Evolutionary conservation across 1,139 yeast genomes (phyloP), one percentile per base, ranked within the genome.

Genomic region (Pichia sorboxylosa): DNA sequence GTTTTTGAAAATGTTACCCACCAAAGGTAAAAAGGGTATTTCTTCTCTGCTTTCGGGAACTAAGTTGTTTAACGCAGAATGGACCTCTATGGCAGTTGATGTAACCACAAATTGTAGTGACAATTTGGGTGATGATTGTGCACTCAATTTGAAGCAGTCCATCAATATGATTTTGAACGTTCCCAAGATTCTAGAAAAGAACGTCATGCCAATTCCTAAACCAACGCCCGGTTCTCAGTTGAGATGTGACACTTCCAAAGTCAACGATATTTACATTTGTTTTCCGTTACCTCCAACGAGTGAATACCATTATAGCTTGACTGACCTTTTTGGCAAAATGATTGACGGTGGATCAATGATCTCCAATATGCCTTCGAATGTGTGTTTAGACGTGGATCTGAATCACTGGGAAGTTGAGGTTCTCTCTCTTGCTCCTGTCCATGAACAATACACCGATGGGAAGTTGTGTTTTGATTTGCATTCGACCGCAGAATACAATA

Each of bases 81-180:
- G 97, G 97, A 94, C 87, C 44, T 74, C 90, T 17, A 79, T 92
- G 85, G 71, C 95, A 2, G 73, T 90, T 33, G 97, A 90, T 51
- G 65, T 85, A 17, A 57, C 59, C n/a, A 77, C 90, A 0, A 61
- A 58, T 16, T 76, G 85, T 41, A 48, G 48, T n/a, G 40, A 36
- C 8, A 34, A 40, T 4, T 27, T 29, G 28, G 21, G 15, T 5
- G 27, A 36, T 2, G 47, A 46, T 9, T 80, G 92, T 44, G 55
- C 57, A 22, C 67, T 69, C 47, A 55, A 61, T 17, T 68, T 90
- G 72, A 61, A 66, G 19, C 94, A 83, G 47, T 60, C 70, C n/a
- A 73, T 90, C 16, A 79, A 77, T 43, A 67, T 79, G 33, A 85
- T 85, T 2, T 61, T 83, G 21, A 83, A 87, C 50, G 69, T 83